Evolutionary conservation across 169 alveolate genomes (phyloP).

Genomic region (Cyclospora cayetanensis): DNA sequence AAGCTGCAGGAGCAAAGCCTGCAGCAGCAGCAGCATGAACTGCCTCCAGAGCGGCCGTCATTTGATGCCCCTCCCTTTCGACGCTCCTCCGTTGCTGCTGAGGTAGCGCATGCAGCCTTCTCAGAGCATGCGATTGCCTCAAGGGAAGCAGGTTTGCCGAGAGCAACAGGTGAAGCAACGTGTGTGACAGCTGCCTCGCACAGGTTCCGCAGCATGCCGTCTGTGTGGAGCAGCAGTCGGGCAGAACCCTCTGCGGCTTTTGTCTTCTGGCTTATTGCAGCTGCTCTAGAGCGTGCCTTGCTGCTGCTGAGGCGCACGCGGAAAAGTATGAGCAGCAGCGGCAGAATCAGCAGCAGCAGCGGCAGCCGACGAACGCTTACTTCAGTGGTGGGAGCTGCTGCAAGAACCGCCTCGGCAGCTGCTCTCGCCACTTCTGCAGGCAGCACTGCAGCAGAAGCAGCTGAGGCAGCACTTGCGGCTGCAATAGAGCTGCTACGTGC

Average conservation of each 20-base stretch:
- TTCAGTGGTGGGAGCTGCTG: not conserved
- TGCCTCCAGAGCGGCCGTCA: not conserved
- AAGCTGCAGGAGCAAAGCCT: not conserved
- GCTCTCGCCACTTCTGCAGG: too few relatives aligned
- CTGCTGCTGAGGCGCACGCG: slow-evolving; percentile 39
- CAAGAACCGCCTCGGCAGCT: not conserved
- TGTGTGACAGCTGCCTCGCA: not conserved
- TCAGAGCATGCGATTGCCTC: not conserved
- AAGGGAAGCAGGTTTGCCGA: not conserved
- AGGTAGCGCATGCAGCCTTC: not conserved
- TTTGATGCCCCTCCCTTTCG: not conserved
- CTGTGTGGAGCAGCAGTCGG: not conserved
- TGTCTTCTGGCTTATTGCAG: not conserved
- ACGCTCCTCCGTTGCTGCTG: not conserved
- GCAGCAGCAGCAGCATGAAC: not conserved
- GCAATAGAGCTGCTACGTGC: not conserved
- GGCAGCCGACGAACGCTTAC: not conserved
- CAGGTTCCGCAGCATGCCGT: not conserved
- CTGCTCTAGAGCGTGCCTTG: not conserved
- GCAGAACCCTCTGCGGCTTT: not conserved
- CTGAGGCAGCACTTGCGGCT: not conserved
- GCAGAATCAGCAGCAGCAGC: slow-evolving; percentile 20
- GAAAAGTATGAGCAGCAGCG: too few relatives aligned
- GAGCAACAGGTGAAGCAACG: not conserved
- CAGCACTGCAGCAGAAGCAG: too few relatives aligned